Evolutionary conservation across 352 stramenopile species (phyloP).

Genomic region (Globisporangium abappressorium): DNA sequence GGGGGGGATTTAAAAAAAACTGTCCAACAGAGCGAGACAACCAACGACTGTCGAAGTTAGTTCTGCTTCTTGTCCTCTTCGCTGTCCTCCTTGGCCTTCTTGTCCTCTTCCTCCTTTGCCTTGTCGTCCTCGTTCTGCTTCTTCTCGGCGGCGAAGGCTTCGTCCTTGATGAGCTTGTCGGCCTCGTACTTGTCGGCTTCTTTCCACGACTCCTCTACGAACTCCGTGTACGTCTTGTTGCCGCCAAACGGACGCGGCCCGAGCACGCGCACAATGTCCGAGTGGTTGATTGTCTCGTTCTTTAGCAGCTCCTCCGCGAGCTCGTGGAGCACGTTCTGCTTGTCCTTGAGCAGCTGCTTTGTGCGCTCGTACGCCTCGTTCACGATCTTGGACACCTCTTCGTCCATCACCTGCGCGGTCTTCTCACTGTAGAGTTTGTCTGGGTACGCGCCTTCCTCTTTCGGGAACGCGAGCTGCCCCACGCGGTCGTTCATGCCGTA

Average conservation of each 20-base stretch:
- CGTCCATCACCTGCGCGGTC: conserved; percentile 98
- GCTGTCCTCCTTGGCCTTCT: conserved; percentile 1
- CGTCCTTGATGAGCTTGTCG: conserved; percentile 47
- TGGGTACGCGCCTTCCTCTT: conserved; percentile 82
- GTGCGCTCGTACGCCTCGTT: conserved; percentile 95
- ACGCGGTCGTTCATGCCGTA: conserved; percentile 99
- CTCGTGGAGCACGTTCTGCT: conserved; percentile 91
- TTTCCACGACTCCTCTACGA: conserved; percentile 88
- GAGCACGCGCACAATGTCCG: conserved; percentile 95
- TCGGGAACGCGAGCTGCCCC: conserved; percentile 96
- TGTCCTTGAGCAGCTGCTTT: conserved; percentile 92
- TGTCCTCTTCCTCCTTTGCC: neutral
- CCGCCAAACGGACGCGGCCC: conserved; percentile 92
- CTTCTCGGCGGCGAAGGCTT: neutral
- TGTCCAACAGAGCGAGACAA: neutral
- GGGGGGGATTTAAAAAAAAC: neutral
- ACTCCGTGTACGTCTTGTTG: conserved; percentile 97
- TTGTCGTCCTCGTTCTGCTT: neutral
- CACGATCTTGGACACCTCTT: conserved; percentile 97
- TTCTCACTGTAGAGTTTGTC: conserved; percentile 98
- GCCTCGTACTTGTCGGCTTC: conserved; percentile 80
- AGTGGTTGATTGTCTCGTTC: conserved; percentile 99
- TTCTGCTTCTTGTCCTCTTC: conserved; percentile 5
- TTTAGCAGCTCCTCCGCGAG: conserved; percentile 95
- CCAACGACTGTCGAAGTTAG: neutral